Evolutionary conservation across 768 basidiomycete species (phyloP), one percentile per base, ranked within the genome.

Genomic region (Hygrocybe punicea): DNA sequence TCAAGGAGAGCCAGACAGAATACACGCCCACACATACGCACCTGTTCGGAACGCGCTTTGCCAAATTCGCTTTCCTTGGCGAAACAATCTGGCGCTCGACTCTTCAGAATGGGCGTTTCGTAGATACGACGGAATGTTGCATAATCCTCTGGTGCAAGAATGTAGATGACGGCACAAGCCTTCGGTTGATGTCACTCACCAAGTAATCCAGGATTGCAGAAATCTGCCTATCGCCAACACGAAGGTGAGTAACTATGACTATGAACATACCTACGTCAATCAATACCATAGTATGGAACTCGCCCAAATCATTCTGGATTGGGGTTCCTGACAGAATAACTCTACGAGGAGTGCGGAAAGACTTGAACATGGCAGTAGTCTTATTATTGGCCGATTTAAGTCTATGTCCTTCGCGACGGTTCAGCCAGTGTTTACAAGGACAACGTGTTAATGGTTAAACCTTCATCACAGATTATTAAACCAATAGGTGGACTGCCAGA

Each of bases 321-420:
- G 97, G 97, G 1, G 97, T 99, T 33, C 97, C 97, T 1, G 94
- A 94, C 3, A 99, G 77, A 36, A 99, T 95, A 59, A 98, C 80
- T 36, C 96, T 76, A 21, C 91, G 78, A 10, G 79, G 81, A 2
- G 92, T 93, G 48, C 80, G 79, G 25, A 99, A 74, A 4, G 81
- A 79, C 51, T 87, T 85, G 65, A 99, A 91, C 82, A 94, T 90
- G 48, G 82, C 80, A 2, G 87, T 87, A 0, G 93, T 96, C 74
- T 98, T 96, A 64, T 87, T 91, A 60, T 85, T 89, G 4, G 92
- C 86, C 9, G 93, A 93, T 66, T 98, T 98, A 21, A 99, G 77
- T 24, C 95, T 79, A 69, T 99, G 97, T 2, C 92, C 93, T 91
- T 50, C 11, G 36, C 46, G 24, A 35, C 36, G 48, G 13, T 13